These are phyloP conservation scores for Chondrus crispus DNA, from an alignment of 23 red algal genomes.

Conservation along the genomic window DNA sequence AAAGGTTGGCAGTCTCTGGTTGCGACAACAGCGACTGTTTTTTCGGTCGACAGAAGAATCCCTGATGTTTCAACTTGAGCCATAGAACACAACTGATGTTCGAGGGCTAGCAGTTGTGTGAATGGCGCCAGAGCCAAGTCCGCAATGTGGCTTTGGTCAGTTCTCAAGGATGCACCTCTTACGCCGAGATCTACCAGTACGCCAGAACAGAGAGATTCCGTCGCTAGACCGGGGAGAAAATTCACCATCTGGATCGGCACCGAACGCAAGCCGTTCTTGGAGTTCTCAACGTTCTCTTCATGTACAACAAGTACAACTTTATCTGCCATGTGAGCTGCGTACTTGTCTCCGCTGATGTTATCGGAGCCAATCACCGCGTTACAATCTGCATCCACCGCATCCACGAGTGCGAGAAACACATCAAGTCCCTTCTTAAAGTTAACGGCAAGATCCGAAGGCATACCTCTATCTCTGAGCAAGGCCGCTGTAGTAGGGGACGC, in stretches of 20 bases:
- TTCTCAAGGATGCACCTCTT: neutral
- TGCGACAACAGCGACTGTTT: constrained; percentile 20
- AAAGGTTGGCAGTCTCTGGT: constrained; percentile 35
- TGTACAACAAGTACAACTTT: constrained; percentile 28
- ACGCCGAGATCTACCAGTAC: constrained; percentile 10
- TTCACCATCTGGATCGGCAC: constrained; percentile 20
- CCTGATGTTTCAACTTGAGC: constrained; percentile 16
- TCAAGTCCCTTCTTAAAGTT: constrained; percentile 43
- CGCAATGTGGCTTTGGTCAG: neutral
- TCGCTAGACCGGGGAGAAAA: neutral
- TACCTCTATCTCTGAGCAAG: neutral
- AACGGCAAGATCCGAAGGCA: constrained; percentile 26
- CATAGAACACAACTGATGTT: neutral
- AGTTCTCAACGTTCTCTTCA: constrained; percentile 25
- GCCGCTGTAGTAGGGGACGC: neutral
- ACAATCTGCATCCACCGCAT: constrained; percentile 14
- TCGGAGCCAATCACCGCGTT: constrained; percentile 2
- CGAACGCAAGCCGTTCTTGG: neutral
- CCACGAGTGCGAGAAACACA: constrained; percentile 44
- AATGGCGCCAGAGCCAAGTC: constrained; percentile 6
- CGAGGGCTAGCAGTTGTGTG: neutral
- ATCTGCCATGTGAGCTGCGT: constrained; percentile 19
- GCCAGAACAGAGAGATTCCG: constrained; percentile 22
- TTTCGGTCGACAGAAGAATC: constrained; percentile 22
- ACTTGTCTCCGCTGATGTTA: constrained; percentile 14